phyloP scores from a whole-genome alignment of 257 asterid genomes.

The Fraxinus pennsylvanica region DNA sequence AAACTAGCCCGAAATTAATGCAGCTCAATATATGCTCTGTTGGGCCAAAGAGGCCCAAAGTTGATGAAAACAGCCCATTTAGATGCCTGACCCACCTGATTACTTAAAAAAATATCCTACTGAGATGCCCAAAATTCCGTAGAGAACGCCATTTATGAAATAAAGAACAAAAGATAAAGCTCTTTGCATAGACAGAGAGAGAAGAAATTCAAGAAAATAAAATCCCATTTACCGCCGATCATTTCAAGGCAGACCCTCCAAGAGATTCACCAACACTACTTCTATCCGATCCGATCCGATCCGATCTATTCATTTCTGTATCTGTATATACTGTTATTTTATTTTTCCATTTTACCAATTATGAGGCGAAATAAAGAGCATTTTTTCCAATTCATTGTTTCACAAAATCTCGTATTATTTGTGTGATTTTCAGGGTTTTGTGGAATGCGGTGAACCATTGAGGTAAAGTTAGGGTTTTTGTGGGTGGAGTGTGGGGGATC shows the following conservation, averaged over 20 bases:
- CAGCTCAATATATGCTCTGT: no score
- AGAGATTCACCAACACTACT: constrained; percentile 17
- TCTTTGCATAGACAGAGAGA: constrained; percentile 12
- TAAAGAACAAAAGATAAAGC: constrained; percentile 30
- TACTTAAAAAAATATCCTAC: neutral
- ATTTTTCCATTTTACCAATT: neutral
- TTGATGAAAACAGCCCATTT: neutral
- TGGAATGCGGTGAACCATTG: constrained; percentile 13
- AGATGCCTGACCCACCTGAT: neutral
- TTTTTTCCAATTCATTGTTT: constrained; percentile 3
- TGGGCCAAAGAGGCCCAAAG: no score
- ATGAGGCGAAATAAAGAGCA: constrained; percentile 1
- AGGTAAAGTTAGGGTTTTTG: constrained; percentile 34
- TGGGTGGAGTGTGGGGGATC: constrained; percentile 38
- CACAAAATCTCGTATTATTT: neutral
- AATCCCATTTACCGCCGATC: constrained; percentile 59
- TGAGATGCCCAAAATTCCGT: constrained; percentile 25
- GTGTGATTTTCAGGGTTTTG: constrained; percentile 33
- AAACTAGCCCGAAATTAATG: no score
- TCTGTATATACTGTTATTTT: constrained; percentile 8
- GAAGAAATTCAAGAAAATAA: constrained; percentile 7
- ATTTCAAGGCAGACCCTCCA: constrained; percentile 30
- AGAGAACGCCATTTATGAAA: neutral
- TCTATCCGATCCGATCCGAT: constrained; percentile 37
- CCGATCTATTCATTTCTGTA: constrained; percentile 45